Conservation (phyloP, 768 basidiomycete genomes). For the Lactarius pseudohatsudake region DNA sequence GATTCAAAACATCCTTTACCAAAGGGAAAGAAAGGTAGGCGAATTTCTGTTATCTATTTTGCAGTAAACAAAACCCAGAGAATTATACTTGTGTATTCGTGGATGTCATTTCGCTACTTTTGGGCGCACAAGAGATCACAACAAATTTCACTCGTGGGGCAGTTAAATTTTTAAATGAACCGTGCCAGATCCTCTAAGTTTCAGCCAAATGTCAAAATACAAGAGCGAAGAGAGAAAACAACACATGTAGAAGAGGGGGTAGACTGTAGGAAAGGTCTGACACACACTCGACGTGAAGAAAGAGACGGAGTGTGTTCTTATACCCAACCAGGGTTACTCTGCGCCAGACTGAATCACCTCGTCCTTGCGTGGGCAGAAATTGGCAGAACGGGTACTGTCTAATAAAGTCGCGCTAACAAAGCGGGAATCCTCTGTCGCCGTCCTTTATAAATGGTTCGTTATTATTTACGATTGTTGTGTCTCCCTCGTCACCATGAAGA, state of each 20-base stretch:
- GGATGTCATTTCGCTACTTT: background rate
- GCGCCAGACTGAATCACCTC: conserved; percentile 72
- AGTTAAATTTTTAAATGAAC: background rate
- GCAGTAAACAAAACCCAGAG: no score
- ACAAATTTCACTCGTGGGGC: background rate
- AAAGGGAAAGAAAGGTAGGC: background rate
- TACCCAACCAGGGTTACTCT: conserved; percentile 55
- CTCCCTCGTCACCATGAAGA: conserved; percentile 8
- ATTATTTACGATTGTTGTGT: conserved; percentile 25
- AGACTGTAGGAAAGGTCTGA: conserved; percentile 61
- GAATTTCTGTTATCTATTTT: background rate
- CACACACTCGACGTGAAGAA: conserved; percentile 50
- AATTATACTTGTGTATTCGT: background rate
- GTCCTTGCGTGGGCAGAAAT: conserved; percentile 40
- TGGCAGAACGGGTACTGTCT: conserved; percentile 71
- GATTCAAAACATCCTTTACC: background rate
- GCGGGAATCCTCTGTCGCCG: background rate
- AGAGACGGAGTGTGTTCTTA: conserved; percentile 57
- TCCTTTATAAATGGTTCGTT: background rate
- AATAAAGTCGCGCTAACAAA: conserved; percentile 51
- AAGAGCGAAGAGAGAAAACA: no score
- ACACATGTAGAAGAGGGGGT: no score
- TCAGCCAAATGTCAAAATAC: background rate
- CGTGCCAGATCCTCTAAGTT: background rate
- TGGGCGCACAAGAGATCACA: background rate